These are phyloP conservation scores for Aspergillus awamori DNA, from an alignment of 2,329 filamentous ascomycete genomes.

Conservation along the genomic window DNA sequence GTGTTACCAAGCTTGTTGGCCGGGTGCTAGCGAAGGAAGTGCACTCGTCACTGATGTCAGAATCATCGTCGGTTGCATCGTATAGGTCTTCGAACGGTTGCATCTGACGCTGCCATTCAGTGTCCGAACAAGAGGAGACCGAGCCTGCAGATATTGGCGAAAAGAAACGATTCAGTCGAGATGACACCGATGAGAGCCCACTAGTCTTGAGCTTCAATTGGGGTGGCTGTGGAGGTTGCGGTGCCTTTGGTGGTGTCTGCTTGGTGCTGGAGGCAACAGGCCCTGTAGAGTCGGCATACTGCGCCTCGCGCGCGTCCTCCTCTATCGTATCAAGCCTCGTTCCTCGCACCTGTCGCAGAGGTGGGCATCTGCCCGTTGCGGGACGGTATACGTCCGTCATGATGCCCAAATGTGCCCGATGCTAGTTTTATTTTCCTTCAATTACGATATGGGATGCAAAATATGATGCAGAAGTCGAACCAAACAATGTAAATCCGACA, in stretches of 20 bases:
- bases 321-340: conserved; percentile 67
- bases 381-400: conserved; percentile 55
- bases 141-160: conserved; percentile 39
- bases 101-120: conserved; percentile 67
- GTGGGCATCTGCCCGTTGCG: conserved; percentile 55
- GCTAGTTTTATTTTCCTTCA: conserved; percentile 24
- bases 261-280: conserved; percentile 5
- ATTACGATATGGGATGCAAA: conserved; percentile 27
- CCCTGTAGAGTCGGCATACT: conserved; percentile 24
- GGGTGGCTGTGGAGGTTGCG: conserved; percentile 14
- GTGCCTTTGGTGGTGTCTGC: conserved; percentile 5
- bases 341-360: conserved; percentile 60
- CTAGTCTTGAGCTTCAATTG: conserved; percentile 41
- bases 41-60: conserved; percentile 53
- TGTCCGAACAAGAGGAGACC: conserved; percentile 49
- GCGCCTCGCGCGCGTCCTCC: conserved; percentile 53
- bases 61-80: conserved; percentile 80
- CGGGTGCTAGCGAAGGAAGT: conserved; percentile 53
- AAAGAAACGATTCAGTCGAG: conserved; percentile 31
- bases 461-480: conserved; percentile 10
- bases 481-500: not conserved
- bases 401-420: conserved; percentile 19
- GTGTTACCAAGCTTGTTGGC: conserved; percentile 53
- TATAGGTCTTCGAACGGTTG: conserved; percentile 85
- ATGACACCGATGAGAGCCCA: conserved; percentile 28